Base-by-base conservation (phyloP, 306 rosid species). In the Begonia loranthoides region DNA sequence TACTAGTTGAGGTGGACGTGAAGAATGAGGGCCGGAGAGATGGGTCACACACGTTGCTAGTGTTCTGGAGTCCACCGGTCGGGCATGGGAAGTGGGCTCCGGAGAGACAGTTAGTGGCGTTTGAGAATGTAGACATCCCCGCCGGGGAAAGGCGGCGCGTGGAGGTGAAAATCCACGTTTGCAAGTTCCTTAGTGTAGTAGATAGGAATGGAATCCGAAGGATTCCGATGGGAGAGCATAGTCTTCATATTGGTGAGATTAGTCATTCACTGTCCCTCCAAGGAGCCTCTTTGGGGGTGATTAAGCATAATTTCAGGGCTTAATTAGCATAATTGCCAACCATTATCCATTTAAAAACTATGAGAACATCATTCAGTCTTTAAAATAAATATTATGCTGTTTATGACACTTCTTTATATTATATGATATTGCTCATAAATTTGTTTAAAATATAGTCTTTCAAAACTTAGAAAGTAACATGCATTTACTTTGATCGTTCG, bases 131-230 rank as follows among this genome's bases (percentile, higher is more conserved):
- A 0, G 72, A 73, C 28, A 78, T 89, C n/a, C 58, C 76, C 3
- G 73, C 85, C 1, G 65, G 68, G 64, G 63, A 66, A 19, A 65
- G 54, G 13, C 71, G 49, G 14, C 69, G 83, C 44, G 75, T 89
- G 13, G 62, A 15, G 15, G 52, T 89, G 5, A 69, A 70, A 9
- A 68, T 89, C 21, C 97, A 89, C 55, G 81, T 90, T 2, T 90
- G 97, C 71, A 85, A 85, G 64, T 62, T 50, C 13, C 66, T 90
- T 2, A 85, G 95, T 51, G 86, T 89, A 0, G 95, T 85, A 51
- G 95, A 90, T 54, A 70, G 41, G 55, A 70, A 68, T 5, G 97
- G 90, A 39, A 79, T 74, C 47, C 69, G 95, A 56, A 82, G 95
- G 66, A 77, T 89, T 53, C 90, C 83, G 1, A 40, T 89, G 78